Base-by-base conservation (phyloP, 2,329 filamentous ascomycete genomes). In the Microdochium nivale region DNA sequence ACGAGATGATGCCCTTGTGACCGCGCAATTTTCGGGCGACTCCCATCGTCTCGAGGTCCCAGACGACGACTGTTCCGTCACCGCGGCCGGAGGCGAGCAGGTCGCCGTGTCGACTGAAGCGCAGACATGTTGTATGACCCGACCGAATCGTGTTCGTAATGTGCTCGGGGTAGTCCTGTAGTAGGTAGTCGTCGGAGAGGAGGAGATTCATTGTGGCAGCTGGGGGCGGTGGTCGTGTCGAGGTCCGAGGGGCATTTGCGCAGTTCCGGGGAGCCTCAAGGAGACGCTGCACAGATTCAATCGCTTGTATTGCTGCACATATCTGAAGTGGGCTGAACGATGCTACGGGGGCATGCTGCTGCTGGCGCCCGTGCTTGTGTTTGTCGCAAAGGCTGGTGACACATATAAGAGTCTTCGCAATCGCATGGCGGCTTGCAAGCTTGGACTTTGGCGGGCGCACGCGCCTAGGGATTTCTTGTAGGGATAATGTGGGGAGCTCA, bases 11-110 rank as follows among this genome's bases (percentile, higher is more conserved):
- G 64, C 89, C 86, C 49, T 88, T 95, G 70, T 99, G 94, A 13
- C 92, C 94, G 58, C 90, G 84, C 56, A 99, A 76, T 71, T 97
- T 99, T 64, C 90, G 86, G 53, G 94, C 94, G 3, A 97, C 89
- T 35, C 94, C 92, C 78, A 95, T 95, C 10, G 95, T 99, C 70
- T 99, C 95, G 49, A 97, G 83, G 65, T 99, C 94, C 79, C 95
- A 99, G 47, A 99, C 87, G 51, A 95, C 89, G 40, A 99, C 87
- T 4, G 90, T 94, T 59, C 94, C 94, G 71, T 99, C 94, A 55
- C 90, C 88, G 65, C 94, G 86, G 57, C 94, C 94, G 27, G 91
- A 95, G 46, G 94, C 94, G 56, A 99, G 84, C 61, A 94, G 91
- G 70, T 99, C 92, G 68, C 94, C 94, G 65, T 86, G 88, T 65